Base-by-base conservation (phyloP, 345 rosid species). In the Aquilaria malaccensis region DNA sequence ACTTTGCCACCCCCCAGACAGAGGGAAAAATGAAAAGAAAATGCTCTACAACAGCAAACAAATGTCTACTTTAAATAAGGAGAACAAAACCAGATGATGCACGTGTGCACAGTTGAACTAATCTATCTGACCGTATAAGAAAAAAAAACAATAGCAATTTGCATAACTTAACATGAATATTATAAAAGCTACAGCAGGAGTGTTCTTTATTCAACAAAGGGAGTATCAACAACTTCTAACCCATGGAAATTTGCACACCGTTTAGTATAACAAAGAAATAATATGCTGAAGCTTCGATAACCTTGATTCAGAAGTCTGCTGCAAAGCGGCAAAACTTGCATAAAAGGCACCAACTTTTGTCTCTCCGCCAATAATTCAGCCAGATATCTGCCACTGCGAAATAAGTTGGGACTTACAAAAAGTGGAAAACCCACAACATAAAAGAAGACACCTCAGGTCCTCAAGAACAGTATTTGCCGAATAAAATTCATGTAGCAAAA, bases 361-460 rank as follows among this genome's bases (percentile, higher is more conserved):
- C 81, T 84, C 84, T 93, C 98, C n/a, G 81, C 87, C 65, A 89
- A 62, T 65, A 93, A 72, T 63, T 93, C 98, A 57, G 87, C 76
- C 80, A 87, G 71, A 81, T 87, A 93, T 74, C 98, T 93, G 88
- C 73, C 62, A 64, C 60, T 15, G 33, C 22, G 29, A 62, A 13
- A 59, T 33, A 4, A 62, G 58, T 63, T 49, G 66, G 56, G 64
- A 45, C 41, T 30, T 7, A 3, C 43, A 3, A 7, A 7, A 37
- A 37, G 11, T n/a, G 37, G 22, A 55, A 7, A 52, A 48, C 69
- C 52, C 32, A 55, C 14, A 9, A 29, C 45, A 50, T 31, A 10
- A 0, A 9, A 47, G 60, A 30, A 12, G 33, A 55, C 32, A 30
- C 11, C 13, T 4, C 7, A n/a, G 7, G 5, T 3, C 43, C 3